These are phyloP conservation scores for Aechmea fasciata DNA, from an alignment of 176 grass and related monocot species.

Conservation along the genomic window DNA sequence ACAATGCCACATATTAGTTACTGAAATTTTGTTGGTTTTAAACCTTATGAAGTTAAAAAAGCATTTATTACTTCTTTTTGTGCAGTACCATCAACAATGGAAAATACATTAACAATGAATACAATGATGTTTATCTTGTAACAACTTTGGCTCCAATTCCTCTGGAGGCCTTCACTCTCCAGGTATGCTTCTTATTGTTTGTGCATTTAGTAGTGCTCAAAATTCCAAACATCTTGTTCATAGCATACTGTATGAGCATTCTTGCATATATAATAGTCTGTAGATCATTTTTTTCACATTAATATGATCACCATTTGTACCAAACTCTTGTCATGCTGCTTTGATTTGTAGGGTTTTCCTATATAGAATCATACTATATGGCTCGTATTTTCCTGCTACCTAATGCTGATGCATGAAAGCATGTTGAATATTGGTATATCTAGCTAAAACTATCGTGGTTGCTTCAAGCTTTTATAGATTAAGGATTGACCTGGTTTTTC, in stretches of 20 bases:
- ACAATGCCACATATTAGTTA: background rate
- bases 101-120: constrained; percentile 71
- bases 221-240: too few relatives aligned
- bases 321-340: too few relatives aligned
- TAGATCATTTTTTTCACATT: background rate
- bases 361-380: too few relatives aligned
- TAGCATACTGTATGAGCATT: too few relatives aligned
- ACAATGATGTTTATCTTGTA: constrained; percentile 89
- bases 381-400: too few relatives aligned
- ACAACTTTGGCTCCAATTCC: constrained; percentile 85
- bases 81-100: constrained; percentile 77
- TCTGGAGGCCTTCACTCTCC: constrained; percentile 72
- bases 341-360: too few relatives aligned
- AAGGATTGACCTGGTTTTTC: too few relatives aligned
- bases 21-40: background rate
- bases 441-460: too few relatives aligned
- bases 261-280: background rate
- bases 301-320: too few relatives aligned
- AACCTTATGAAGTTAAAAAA: background rate
- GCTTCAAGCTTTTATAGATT: too few relatives aligned
- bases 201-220: background rate
- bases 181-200: constrained; percentile 39
- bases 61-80: constrained; percentile 17
- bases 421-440: background rate
- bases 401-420: too few relatives aligned